A percentile compares a stretch with the other conserved stretches of the same genome.
Evolutionary conservation across 2,329 filamentous ascomycete genomes (phyloP).

Genomic region (Cladosporium sp.): DNA sequence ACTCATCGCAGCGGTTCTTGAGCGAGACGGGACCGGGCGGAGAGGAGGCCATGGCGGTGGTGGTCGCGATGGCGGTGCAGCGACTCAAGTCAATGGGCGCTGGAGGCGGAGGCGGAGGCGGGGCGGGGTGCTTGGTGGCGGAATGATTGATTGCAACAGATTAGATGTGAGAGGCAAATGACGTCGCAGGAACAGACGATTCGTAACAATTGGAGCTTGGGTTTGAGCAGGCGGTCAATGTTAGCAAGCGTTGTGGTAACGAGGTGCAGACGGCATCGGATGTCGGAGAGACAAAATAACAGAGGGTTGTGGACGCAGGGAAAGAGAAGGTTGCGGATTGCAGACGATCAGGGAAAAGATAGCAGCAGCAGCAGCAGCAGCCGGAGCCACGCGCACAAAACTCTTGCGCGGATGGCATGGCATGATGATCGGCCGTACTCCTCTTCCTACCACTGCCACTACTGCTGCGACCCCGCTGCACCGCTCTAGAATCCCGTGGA

Average conservation of each 20-base stretch:
- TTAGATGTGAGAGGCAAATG: background rate
- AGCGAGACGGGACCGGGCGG: conserved; percentile 27
- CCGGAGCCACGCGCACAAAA: background rate
- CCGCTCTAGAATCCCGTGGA: background rate
- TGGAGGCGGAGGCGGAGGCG: background rate
- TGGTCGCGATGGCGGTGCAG: background rate
- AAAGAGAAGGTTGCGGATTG: conserved; percentile 11
- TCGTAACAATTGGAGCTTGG: background rate
- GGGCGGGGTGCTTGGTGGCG: conserved; percentile 7
- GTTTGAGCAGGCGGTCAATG: background rate
- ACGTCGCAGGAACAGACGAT: background rate
- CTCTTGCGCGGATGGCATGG: background rate
- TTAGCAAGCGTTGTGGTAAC: background rate
- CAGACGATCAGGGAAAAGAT: conserved; percentile 17
- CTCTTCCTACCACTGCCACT: background rate
- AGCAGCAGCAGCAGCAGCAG: background rate
- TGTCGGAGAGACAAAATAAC: background rate
- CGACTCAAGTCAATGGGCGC: background rate
- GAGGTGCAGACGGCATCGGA: background rate
- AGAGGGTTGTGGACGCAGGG: conserved; percentile 1
- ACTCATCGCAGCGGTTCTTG: conserved; percentile 59
- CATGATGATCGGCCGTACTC: background rate
- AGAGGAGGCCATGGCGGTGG: conserved; percentile 12
- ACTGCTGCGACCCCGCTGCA: background rate
- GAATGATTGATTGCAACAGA: background rate